Evolutionary conservation across 306 rosid genomes (phyloP), one percentile per base, ranked within the genome.

Genomic region (Cajanus cajan): DNA sequence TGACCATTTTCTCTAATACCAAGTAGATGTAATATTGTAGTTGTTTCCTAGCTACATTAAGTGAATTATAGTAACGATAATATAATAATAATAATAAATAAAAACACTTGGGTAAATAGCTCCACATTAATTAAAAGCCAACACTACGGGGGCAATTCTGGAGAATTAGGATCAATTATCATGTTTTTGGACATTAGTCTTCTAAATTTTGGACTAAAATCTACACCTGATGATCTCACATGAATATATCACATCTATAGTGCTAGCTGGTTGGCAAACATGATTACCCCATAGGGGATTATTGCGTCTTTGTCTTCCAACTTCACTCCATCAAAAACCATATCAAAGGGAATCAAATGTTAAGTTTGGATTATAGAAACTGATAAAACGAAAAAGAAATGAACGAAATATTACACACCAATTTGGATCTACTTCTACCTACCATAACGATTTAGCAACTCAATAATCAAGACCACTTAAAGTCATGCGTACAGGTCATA

Each of bases 101-200:
- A n/a, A n/a, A n/a, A n/a, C n/a, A n/a, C n/a, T n/a, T n/a, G n/a
- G n/a, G n/a, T n/a, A n/a, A n/a, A n/a, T n/a, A n/a, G n/a, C n/a
- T n/a, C n/a, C n/a, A n/a, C n/a, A 36, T 33, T 64, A 69, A 55
- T 77, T 15, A 74, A 82, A 80, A 48, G 12, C 12, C 21, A n/a
- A 15, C 9, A 15, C 54, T n/a, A n/a, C n/a, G n/a, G n/a, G n/a
- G n/a, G n/a, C n/a, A n/a, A n/a, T n/a, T n/a, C n/a, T n/a, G n/a
- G n/a, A n/a, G n/a, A n/a, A n/a, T n/a, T n/a, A n/a, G n/a, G n/a
- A n/a, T n/a, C n/a, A n/a, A n/a, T n/a, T n/a, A n/a, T n/a, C n/a
- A n/a, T n/a, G n/a, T 1, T 2, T n/a, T 5, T 0, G 47, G 5
- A 37, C 64, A 68, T 77, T 52, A 68, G 73, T 21, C 63, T 54